These are phyloP conservation scores for Flammula alnicola DNA, from an alignment of 1,284 basidiomycete genomes.

Conservation along the genomic window DNA sequence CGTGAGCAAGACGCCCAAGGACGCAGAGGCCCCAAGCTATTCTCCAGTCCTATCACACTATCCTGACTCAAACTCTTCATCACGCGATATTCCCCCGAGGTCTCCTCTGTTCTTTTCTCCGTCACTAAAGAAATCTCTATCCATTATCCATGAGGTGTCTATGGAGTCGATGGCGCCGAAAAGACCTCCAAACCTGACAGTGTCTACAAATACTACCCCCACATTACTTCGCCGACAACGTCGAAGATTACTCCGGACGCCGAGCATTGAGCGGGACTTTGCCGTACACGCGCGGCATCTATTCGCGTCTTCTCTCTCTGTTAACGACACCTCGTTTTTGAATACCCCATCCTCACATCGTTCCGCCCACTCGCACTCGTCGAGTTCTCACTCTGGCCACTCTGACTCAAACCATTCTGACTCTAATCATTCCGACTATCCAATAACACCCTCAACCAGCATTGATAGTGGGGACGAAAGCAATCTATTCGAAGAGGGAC, in stretches of 20 bases:
- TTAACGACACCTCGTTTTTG: constrained; percentile 12
- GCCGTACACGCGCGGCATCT: constrained; percentile 21
- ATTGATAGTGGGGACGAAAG: constrained; percentile 20
- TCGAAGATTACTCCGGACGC: constrained; percentile 33
- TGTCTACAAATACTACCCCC: constrained; percentile 10
- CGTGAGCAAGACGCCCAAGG: constrained; percentile 18
- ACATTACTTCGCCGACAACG: constrained; percentile 29
- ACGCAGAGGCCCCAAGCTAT: constrained; percentile 14
- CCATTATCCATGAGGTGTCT: constrained; percentile 29
- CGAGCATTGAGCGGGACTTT: constrained; percentile 39
- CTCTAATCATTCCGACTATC: constrained; percentile 16
- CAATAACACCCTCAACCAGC: constrained; percentile 28
- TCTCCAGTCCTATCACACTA: constrained; percentile 26
- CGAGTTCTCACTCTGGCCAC: constrained; percentile 13
- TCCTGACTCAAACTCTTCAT: constrained; percentile 23
- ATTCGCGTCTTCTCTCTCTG: constrained; percentile 16
- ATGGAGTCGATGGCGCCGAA: constrained; percentile 23
- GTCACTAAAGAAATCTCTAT: constrained; percentile 14
- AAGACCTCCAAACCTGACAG: constrained; percentile 13
- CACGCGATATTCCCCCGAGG: constrained; percentile 18
- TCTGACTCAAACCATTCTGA: constrained; percentile 20
- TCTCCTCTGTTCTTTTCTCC: constrained; percentile 22
- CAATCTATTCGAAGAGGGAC: background rate
- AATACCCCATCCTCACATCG: constrained; percentile 8
- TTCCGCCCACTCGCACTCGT: constrained; percentile 10